phyloP scores from a whole-genome alignment of 345 rosid species.

The Hypericum androsaemum region DNA sequence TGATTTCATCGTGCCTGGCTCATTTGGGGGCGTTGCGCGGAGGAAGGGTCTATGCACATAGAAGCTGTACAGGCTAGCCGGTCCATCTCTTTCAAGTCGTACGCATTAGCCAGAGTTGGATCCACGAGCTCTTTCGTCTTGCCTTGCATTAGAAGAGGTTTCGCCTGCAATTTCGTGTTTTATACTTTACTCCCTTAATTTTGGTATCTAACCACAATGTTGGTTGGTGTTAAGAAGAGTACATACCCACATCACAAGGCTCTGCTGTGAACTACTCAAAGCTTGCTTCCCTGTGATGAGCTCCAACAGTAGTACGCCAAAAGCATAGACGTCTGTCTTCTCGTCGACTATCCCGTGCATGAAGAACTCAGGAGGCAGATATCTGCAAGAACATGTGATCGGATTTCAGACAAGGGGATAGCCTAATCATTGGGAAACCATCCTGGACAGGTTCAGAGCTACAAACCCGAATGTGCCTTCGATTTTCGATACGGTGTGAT shows the following conservation, averaged over 20 bases:
- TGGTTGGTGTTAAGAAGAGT: neutral
- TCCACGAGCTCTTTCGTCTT: slow-evolving; percentile 48
- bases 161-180: slow-evolving; percentile 36
- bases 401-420: neutral
- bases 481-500: slow-evolving; percentile 61
- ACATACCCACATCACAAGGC: slow-evolving; percentile 91
- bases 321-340: slow-evolving; percentile 83
- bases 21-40: slow-evolving; percentile 67
- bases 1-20: slow-evolving; percentile 59
- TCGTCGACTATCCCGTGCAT: slow-evolving; percentile 93
- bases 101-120: slow-evolving; percentile 45
- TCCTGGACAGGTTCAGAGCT: neutral
- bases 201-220: neutral
- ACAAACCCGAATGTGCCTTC: slow-evolving; percentile 96
- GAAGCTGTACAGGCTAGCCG: slow-evolving; percentile 41
- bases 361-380: slow-evolving; percentile 90
- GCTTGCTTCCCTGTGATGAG: slow-evolving; percentile 85
- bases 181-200: neutral
- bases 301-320: slow-evolving; percentile 73
- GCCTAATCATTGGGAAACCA: slow-evolving; percentile 9
- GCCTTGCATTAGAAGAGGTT: slow-evolving; percentile 48
- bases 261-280: slow-evolving; percentile 57
- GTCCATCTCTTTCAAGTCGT: slow-evolving; percentile 41
- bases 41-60: slow-evolving; percentile 46
- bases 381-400: slow-evolving; percentile 31